Base-by-base conservation (phyloP, 164 flowering plant genomes). In the Houttuynia cordata region DNA sequence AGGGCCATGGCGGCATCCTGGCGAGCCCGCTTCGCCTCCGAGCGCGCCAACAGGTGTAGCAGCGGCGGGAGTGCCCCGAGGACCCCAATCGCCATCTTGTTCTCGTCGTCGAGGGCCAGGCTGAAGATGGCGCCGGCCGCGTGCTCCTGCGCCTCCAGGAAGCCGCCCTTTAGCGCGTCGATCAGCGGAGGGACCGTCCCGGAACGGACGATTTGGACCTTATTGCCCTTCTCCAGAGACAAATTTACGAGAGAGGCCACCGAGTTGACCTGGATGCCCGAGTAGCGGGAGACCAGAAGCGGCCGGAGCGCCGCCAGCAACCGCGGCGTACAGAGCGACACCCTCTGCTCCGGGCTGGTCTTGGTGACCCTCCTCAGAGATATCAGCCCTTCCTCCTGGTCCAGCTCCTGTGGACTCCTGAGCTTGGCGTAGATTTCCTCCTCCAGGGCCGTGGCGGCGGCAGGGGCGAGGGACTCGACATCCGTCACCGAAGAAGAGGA, bases 101-200 rank as follows among this genome's bases (percentile, higher is more conserved):
- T 91, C 45, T 84, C 88, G 42, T 94, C 96, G 0, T 88, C 91
- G 1, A 94, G 67, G 0, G 97, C 78, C 21, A 94, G 73, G 62
- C 96, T 88, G 74, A 94, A 94, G 12, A 94, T 66, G 7, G 95
- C 97, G 0, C 99, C 99, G 7, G 95, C 91, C 0, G 92, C 97
- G 74, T 92, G 98, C 62, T 93, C 98, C 68, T 81, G 91, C 25
- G 96, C 57, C 56, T 93, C 98, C 0, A 64, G 23, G 34, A 53
- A 78, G 18, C 96, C 96, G 0, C 82, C 81, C 41, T 77, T 80
- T 54, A 93, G 67, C n/a, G 73, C 75, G 24, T 86, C 90, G 41
- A 93, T 74, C 62, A 93, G 63, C 1, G 69, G 66, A 6, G 96
- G 96, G 12, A 93, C 80, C 30, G 82, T 73, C 20, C 97, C 98